Evolutionary conservation across 1,284 basidiomycete species (phyloP).

Genomic region (Apiotrichum gracile): DNA sequence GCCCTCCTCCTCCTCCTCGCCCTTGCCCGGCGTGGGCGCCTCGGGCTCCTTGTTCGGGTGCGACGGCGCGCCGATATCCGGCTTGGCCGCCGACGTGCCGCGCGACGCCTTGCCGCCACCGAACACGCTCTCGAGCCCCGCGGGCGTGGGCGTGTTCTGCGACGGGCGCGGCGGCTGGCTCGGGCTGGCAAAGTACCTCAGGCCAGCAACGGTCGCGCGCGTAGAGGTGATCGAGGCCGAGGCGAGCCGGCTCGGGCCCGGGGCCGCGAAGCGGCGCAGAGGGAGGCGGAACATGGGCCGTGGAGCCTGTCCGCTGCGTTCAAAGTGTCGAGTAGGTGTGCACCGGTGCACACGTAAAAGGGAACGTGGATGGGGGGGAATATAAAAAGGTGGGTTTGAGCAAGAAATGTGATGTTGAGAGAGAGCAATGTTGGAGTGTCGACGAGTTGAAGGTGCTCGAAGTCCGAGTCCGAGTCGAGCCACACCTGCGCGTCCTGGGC

Average conservation of each 20-base stretch:
- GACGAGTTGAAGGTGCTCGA: too few species aligned
- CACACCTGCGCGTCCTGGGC: too few species aligned
- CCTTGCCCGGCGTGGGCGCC: slow-evolving; percentile 22
- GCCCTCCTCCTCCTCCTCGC: slow-evolving; percentile 23
- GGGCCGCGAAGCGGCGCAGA: slow-evolving; percentile 5
- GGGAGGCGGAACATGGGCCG: slow-evolving; percentile 6
- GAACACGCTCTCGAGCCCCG: slow-evolving; percentile 40
- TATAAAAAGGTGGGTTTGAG: too few species aligned
- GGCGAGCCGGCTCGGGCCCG: slow-evolving; percentile 14
- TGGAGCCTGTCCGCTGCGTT: not conserved
- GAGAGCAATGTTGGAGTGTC: too few species aligned
- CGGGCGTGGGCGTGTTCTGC: slow-evolving; percentile 34
- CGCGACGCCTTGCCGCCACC: slow-evolving; percentile 22
- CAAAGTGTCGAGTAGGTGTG: not conserved
- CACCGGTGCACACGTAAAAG: too few species aligned
- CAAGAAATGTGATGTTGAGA: too few species aligned
- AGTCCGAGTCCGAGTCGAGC: too few species aligned
- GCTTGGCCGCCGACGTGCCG: slow-evolving; percentile 2
- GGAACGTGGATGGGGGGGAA: too few species aligned
- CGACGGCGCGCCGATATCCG: not conserved
- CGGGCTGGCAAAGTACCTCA: slow-evolving; percentile 27
- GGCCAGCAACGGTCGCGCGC: not conserved
- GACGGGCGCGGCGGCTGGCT: slow-evolving; percentile 27
- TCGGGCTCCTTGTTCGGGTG: not conserved
- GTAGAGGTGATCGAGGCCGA: slow-evolving; percentile 12